Evolutionary conservation across 352 stramenopile species (phyloP).

Genomic region (Pythium phragmitis): DNA sequence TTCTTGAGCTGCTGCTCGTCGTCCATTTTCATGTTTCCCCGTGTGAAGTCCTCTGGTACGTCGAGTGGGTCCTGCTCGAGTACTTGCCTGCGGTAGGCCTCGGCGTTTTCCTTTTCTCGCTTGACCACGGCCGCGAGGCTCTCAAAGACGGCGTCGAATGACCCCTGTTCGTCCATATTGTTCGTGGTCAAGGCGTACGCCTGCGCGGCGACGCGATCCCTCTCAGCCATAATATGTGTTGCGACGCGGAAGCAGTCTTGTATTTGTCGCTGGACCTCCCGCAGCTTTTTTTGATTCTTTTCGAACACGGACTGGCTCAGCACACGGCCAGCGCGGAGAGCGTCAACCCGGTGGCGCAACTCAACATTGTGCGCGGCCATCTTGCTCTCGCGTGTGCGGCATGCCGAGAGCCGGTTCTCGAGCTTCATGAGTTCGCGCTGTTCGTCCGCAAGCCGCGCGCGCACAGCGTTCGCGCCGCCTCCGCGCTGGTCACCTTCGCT

Average conservation of each 20-base stretch:
- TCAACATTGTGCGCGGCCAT: conserved; percentile 60
- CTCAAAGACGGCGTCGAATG: conserved; percentile 73
- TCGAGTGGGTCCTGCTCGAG: conserved; percentile 71
- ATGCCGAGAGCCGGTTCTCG: conserved; percentile 74
- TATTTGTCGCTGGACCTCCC: conserved; percentile 77
- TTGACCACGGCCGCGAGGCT: conserved; percentile 71
- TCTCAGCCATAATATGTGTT: conserved; percentile 69
- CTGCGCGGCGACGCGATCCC: conserved; percentile 65
- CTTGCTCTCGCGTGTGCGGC: conserved; percentile 74
- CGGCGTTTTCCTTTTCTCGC: conserved; percentile 69
- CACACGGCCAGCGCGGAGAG: conserved; percentile 58
- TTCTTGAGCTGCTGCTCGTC: conserved; percentile 76
- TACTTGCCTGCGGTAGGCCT: conserved; percentile 77
- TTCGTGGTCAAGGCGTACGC: conserved; percentile 60
- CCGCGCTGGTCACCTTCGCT: conserved; percentile 72
- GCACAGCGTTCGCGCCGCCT: conserved; percentile 68
- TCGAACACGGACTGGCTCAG: conserved; percentile 76
- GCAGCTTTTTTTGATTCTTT: conserved; percentile 75
- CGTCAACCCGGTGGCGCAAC: conserved; percentile 53
- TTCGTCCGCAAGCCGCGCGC: conserved; percentile 66
- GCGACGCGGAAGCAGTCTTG: conserved; percentile 68
- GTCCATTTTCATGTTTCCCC: conserved; percentile 73
- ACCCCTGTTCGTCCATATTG: conserved; percentile 78
- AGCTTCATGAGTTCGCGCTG: conserved; percentile 78
- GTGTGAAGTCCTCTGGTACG: conserved; percentile 64